Percentiles rank a stretch among this genome's conserved stretches.
phyloP scores from a whole-genome alignment of 441 rosid species.

The Erodium texanum region DNA sequence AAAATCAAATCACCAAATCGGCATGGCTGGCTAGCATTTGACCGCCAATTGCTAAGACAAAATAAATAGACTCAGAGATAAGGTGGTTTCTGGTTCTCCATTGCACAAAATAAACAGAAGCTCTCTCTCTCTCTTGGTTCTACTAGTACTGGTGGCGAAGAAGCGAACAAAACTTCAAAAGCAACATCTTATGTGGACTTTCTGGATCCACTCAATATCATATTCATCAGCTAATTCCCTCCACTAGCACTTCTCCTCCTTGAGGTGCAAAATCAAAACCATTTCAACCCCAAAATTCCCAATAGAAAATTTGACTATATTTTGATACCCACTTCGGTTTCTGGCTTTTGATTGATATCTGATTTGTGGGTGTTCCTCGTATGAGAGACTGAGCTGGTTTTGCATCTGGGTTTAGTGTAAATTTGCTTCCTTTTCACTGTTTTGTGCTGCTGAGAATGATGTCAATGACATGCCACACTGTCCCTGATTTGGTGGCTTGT shows the following conservation, averaged over 20 bases:
- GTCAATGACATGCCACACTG: conserved; percentile 56
- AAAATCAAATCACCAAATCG: neutral
- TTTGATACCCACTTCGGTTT: conserved; percentile 7
- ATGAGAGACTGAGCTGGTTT: neutral
- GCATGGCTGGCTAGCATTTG: neutral
- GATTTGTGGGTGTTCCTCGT: too few relatives aligned
- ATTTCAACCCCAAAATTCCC: conserved; percentile 1
- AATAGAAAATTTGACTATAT: neutral
- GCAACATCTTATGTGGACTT: conserved; percentile 30
- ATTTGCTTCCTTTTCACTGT: conserved; percentile 8
- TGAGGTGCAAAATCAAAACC: neutral
- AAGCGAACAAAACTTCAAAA: conserved; percentile 5
- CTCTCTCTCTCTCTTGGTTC: neutral
- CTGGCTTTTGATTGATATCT: conserved; percentile 5
- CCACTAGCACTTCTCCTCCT: neutral
- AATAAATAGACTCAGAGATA: neutral
- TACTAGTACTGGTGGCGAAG: neutral
- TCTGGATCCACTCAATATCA: conserved; percentile 41
- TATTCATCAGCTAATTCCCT: neutral
- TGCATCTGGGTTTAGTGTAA: conserved; percentile 19
- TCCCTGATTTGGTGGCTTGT: conserved; percentile 46
- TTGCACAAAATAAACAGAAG: neutral
- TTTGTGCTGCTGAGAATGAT: conserved; percentile 35
- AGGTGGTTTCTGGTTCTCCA: neutral
- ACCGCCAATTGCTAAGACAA: neutral